Base-by-base conservation (phyloP, 805 yeast species). In the Barnettozyma pratensis region DNA sequence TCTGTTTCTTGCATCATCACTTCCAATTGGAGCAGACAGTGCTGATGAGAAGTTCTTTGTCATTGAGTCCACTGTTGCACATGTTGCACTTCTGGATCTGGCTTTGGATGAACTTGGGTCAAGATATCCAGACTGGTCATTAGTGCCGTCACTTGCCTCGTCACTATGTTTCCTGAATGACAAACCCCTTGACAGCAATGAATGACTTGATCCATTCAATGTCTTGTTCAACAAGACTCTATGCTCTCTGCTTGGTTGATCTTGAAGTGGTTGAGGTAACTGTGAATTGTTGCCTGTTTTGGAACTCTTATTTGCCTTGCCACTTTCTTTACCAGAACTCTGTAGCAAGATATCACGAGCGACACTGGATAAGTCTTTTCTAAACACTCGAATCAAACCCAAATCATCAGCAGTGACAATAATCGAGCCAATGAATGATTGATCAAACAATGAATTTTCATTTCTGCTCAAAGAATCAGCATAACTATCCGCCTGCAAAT, bases 371-470 rank as follows among this genome's bases (percentile, higher is more conserved):
- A 84, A 73, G 63, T 90, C 97, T 49, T 87, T 84, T 59, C 97
- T 73, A 62, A 86, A 87, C 0, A 90, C 85, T 41, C 94, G 67
- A 31, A 90, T 85, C 2, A 74, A 55, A 0, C 97, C 97, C 26
- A 71, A 66, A 48, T 77, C 78, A 64, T 90, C 97, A 0, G 92
- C 80, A 1, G 94, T 83, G 3, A 90, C 82, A 12, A 89, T 77
- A 40, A 89, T 82, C 0, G 66, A 57, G 1, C 74, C 75, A 37
- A 71, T 65, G 8, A 60, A 59, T 11, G 64, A 62, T 19, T 57
- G 62, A 30, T 59, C 60, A 25, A 65, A 57, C 32, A 67, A 60
- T 19, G 19, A 19, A 19, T 19, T 19, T 19, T 19, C 19, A 19
- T 19, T 19, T 19, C 19, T 19, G 19, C 19, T 19, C 19, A 19